Percentiles rank a stretch among this genome's conserved stretches.
Conservation (phyloP, 208 protist genomes). For the Crithidia brevicula region DNA sequence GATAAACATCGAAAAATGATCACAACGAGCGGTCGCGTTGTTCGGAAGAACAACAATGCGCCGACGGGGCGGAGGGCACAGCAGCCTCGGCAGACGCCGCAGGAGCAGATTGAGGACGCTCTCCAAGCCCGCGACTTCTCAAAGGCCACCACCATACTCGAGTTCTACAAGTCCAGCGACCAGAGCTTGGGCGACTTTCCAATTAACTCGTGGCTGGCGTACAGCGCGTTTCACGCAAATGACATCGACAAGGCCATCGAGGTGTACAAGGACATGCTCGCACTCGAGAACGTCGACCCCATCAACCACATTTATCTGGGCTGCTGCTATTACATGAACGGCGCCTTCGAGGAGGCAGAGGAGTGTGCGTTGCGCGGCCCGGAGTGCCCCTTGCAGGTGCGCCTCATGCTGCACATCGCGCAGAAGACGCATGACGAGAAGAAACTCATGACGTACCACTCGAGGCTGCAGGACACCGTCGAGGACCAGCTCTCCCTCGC, state of each 20-base stretch:
- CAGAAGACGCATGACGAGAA: slow-evolving; percentile 94
- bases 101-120: slow-evolving; percentile 89
- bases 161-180: slow-evolving; percentile 89
- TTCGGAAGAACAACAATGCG: slow-evolving; percentile 56
- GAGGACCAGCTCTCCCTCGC: slow-evolving; percentile 95
- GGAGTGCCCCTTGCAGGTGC: slow-evolving; percentile 83
- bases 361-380: slow-evolving; percentile 87
- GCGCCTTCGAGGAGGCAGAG: slow-evolving; percentile 91
- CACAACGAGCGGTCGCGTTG: slow-evolving; percentile 69
- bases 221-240: slow-evolving; percentile 95
- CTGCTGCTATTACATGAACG: slow-evolving; percentile 86
- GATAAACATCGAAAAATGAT: slow-evolving; percentile 40
- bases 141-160: slow-evolving; percentile 87
- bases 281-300: slow-evolving; percentile 58
- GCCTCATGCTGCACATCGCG: slow-evolving; percentile 95
- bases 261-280: slow-evolving; percentile 87
- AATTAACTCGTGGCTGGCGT: slow-evolving; percentile 94
- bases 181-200: slow-evolving; percentile 73
- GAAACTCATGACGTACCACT: slow-evolving; percentile 94
- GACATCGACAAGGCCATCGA: slow-evolving; percentile 93
- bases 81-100: slow-evolving; percentile 49
- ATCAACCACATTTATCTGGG: slow-evolving; percentile 84
- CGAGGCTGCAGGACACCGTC: slow-evolving; percentile 86
- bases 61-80: slow-evolving; percentile 25
- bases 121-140: slow-evolving; percentile 89